These are phyloP conservation scores for Cynara cardunculus DNA, from an alignment of 129 eudicot species.

Conservation along the genomic window DNA sequence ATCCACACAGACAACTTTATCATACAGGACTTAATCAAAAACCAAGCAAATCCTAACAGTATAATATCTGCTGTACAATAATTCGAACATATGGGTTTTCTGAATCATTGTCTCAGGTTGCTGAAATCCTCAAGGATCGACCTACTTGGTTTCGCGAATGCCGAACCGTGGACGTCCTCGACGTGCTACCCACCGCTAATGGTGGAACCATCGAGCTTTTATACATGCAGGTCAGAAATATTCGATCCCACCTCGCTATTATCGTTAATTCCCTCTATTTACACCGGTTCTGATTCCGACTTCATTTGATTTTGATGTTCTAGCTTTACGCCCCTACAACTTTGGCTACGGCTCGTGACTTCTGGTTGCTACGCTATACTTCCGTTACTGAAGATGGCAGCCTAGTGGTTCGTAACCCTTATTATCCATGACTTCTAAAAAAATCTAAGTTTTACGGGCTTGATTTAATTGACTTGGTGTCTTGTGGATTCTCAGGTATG, in stretches of 20 bases:
- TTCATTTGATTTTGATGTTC: conserved; percentile 4
- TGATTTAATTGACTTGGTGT: not conserved
- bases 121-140: conserved; percentile 43
- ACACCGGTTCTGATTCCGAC: not conserved
- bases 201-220: conserved; percentile 41
- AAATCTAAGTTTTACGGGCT: not conserved
- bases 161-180: conserved; percentile 28
- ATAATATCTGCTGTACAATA: not conserved
- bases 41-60: no score
- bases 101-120: conserved; percentile 19
- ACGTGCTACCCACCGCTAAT: conserved; percentile 27
- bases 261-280: not conserved
- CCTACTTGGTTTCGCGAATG: conserved; percentile 39
- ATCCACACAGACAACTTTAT: no score
- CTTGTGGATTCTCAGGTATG: conserved; percentile 45
- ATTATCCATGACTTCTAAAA: not conserved
- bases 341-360: conserved; percentile 95
- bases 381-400: conserved; percentile 93
- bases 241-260: not conserved
- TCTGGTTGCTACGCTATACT: conserved; percentile 89
- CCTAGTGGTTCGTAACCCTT: conserved; percentile 62
- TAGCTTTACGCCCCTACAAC: conserved; percentile 98
- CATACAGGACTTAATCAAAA: no score
- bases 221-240: conserved; percentile 30
- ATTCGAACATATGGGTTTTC: not conserved